A percentile compares a stretch with the other conserved stretches of the same genome.
Evolutionary conservation across 2,329 filamentous ascomycete genomes (phyloP).

Genomic region (Pseudocercospora cruenta): DNA sequence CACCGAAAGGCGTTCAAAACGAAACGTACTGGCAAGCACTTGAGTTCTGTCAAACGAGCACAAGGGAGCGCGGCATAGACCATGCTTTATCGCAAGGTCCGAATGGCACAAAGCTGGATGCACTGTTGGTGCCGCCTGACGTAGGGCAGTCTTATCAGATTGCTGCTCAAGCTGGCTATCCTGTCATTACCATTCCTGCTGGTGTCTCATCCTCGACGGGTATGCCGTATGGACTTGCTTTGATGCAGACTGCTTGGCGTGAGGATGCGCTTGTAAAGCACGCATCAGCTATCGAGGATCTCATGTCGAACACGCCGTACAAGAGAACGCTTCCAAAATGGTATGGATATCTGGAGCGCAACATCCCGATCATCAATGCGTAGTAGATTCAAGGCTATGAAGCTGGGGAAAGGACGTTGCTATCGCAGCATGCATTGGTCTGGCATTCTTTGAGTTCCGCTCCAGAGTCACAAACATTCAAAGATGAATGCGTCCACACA

Average conservation of each 20-base stretch:
- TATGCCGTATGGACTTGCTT: conserved; percentile 50
- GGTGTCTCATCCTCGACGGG: conserved; percentile 54
- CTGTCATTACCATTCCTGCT: conserved; percentile 69
- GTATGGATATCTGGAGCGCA: conserved; percentile 44
- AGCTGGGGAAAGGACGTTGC: not conserved
- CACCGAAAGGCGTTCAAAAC: conserved; percentile 63
- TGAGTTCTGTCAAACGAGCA: conserved; percentile 60
- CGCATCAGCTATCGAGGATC: conserved; percentile 52
- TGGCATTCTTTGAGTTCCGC: not conserved
- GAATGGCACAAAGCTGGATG: conserved; percentile 56
- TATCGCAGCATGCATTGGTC: not conserved
- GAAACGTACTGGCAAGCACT: conserved; percentile 71
- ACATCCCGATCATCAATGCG: conserved; percentile 38
- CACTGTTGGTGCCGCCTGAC: conserved; percentile 69
- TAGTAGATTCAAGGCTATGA: not conserved
- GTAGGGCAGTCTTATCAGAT: conserved; percentile 70
- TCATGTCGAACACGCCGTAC: conserved; percentile 30
- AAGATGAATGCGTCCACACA: too few relatives aligned
- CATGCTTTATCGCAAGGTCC: conserved; percentile 59
- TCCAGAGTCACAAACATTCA: too few relatives aligned
- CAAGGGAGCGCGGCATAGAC: conserved; percentile 70
- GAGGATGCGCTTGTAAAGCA: conserved; percentile 39
- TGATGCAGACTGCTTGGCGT: conserved; percentile 42
- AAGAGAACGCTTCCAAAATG: conserved; percentile 41
- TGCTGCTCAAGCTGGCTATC: conserved; percentile 76